Evolutionary conservation across 768 basidiomycete genomes (phyloP), one percentile per base, ranked within the genome.

Genomic region (Leccinum boreale): DNA sequence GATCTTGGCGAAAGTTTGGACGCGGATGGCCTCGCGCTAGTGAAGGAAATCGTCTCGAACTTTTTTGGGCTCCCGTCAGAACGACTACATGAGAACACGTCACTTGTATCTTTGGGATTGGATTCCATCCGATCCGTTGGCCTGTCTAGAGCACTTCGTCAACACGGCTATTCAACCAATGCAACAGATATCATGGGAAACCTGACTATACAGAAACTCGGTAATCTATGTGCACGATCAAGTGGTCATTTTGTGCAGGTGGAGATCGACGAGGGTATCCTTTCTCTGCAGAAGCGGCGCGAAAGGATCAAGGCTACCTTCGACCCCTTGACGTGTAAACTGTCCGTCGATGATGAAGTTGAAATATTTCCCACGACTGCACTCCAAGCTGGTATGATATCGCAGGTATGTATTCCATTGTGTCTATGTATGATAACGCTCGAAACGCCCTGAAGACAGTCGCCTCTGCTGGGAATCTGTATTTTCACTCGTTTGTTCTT

Each of bases 61-160:
- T 67, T 67, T 50, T 56, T 67, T 19, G 53, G 45, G 28, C 7
- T 67, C 31, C 33, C 63, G 23, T 33, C 29, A 6, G 62, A 69
- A 45, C 58, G 7, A 24, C 9, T 69, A 31, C 49, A 19, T 39
- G 54, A 50, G 1, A 46, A 47, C 9, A 68, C 70, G 10, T 80
- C 80, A 4, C 71, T 81, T 26, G 65, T 81, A 12, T 74, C 79
- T 5, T 65, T 81, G 53, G 80, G 80, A 8, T 62, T 81, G 29
- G 80, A 81, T 59, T 81, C 80, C 7, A 77, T 81, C 57, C 76
- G 74, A 58, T 75, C 80, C 1, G 75, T 81, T 10, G 78, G 78
- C 3, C 65, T 81, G 35, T 72, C 78, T 29, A 74, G 70, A 52
- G 33, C 56, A 10, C 61, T 81, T 12, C 65, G 66, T 21, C 67